Conservation (phyloP, 495 filamentous ascomycete species). For the Xylona heveae region DNA sequence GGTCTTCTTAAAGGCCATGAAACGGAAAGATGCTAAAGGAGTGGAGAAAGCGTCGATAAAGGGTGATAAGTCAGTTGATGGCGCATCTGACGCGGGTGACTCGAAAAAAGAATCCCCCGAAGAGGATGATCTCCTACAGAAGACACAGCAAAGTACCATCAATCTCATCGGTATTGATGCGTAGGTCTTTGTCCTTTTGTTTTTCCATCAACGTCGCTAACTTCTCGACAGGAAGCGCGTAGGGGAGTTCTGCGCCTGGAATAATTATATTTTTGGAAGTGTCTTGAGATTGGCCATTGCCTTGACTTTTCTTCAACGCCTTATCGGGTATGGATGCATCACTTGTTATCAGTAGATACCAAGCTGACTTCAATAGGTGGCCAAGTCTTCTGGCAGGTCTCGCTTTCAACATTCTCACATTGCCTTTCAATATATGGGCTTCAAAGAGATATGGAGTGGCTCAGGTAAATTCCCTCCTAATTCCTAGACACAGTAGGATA, state of each 20-base stretch:
- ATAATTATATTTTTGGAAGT: slow-evolving; percentile 38
- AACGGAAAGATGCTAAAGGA: slow-evolving; percentile 56
- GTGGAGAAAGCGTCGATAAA: slow-evolving; percentile 14
- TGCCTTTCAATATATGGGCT: slow-evolving; percentile 47
- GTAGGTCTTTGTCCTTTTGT: no score
- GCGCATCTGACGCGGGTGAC: slow-evolving; percentile 6
- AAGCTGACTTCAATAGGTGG: slow-evolving; percentile 28
- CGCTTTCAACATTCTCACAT: slow-evolving; percentile 34
- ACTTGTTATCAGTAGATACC: background rate
- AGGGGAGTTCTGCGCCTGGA: slow-evolving; percentile 44
- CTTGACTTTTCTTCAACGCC: slow-evolving; percentile 36
- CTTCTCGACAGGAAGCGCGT: no score
- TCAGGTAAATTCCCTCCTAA: slow-evolving; percentile 25
- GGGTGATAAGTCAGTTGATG: slow-evolving; percentile 9
- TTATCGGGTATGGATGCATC: slow-evolving; percentile 30
- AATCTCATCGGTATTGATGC: slow-evolving; percentile 66
- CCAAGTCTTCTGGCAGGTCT: slow-evolving; percentile 39
- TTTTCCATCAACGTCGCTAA: no score
- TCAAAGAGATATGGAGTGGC: slow-evolving; percentile 43
- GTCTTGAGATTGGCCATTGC: slow-evolving; percentile 43
- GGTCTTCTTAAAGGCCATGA: slow-evolving; percentile 60
- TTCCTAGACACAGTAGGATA: no score
- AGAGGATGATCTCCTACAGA: slow-evolving; percentile 33
- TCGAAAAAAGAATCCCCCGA: slow-evolving; percentile 10
- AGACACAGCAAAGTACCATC: slow-evolving; percentile 46